Percentiles rank a stretch among this genome's conserved stretches.
phyloP scores from a whole-genome alignment of 2,329 filamentous ascomycete species.

The Apiospora malaysiana region DNA sequence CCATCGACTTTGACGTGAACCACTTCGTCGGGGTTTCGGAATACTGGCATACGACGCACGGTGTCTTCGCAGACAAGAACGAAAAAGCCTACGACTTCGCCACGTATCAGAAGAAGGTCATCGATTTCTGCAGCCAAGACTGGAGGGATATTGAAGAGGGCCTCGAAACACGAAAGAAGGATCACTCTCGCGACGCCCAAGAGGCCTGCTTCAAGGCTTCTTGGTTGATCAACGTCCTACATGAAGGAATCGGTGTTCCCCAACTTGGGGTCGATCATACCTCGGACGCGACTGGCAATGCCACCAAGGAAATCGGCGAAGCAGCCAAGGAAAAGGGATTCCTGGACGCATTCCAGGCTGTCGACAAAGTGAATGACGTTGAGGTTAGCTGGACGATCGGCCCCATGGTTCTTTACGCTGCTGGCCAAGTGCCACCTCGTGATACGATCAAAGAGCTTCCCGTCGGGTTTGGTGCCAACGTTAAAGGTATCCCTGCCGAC shows the following conservation, averaged over 20 bases:
- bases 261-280: constrained; percentile 77
- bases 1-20: constrained; percentile 96
- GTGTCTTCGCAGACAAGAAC: constrained; percentile 81
- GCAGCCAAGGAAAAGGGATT: constrained; percentile 77
- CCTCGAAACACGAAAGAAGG: constrained; percentile 70
- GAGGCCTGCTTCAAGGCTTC: constrained; percentile 98
- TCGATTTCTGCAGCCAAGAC: constrained; percentile 81
- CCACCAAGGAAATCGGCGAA: constrained; percentile 72
- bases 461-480: constrained; percentile 92
- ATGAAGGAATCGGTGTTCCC: constrained; percentile 94
- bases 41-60: constrained; percentile 98
- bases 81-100: constrained; percentile 88
- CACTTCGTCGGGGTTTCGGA: constrained; percentile 98
- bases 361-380: constrained; percentile 87
- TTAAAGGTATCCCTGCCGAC: constrained; percentile 69
- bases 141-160: constrained; percentile 79
- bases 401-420: constrained; percentile 94
- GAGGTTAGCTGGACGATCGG: constrained; percentile 98
- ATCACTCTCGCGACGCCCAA: constrained; percentile 78
- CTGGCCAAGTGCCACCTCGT: constrained; percentile 79
- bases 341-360: constrained; percentile 85
- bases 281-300: constrained; percentile 62
- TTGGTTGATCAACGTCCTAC: constrained; percentile 95
- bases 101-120: constrained; percentile 85
- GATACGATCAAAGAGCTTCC: constrained; percentile 64